phyloP scores from a whole-genome alignment of 352 stramenopile genomes.

The Globisporangium irregulare region DNA sequence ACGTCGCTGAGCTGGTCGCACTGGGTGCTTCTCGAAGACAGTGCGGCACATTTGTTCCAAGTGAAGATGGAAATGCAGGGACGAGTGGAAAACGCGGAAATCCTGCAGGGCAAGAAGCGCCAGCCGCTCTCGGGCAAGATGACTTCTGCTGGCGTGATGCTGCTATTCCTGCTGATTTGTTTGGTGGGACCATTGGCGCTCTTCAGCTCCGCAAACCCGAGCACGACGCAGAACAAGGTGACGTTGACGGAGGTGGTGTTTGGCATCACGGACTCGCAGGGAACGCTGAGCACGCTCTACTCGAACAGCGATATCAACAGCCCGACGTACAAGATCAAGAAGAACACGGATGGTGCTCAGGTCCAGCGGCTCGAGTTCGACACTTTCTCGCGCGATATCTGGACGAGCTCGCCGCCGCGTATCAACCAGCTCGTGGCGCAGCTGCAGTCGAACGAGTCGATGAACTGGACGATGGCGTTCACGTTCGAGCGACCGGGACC shows the following conservation, averaged over 20 bases:
- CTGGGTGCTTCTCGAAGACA: slow-evolving; percentile 85
- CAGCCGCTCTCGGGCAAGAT: slow-evolving; percentile 69
- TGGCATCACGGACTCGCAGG: slow-evolving; percentile 69
- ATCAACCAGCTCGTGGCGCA: slow-evolving; percentile 66
- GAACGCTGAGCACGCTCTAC: slow-evolving; percentile 76
- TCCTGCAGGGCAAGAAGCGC: slow-evolving; percentile 78
- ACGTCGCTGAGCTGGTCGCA: slow-evolving; percentile 79
- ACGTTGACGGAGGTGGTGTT: slow-evolving; percentile 61
- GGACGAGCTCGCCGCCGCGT: slow-evolving; percentile 67
- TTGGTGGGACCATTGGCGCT: slow-evolving; percentile 72
- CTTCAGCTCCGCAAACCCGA: slow-evolving; percentile 87
- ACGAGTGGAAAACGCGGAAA: slow-evolving; percentile 55
- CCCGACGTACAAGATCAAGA: slow-evolving; percentile 56
- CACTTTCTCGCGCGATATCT: slow-evolving; percentile 72
- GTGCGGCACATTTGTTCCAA: slow-evolving; percentile 69
- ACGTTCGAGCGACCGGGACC: slow-evolving; percentile 67
- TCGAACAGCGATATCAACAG: slow-evolving; percentile 74
- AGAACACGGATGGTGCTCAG: slow-evolving; percentile 66
- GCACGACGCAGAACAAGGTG: slow-evolving; percentile 67
- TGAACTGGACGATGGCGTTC: slow-evolving; percentile 76
- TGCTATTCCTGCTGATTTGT: slow-evolving; percentile 75
- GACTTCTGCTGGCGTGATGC: slow-evolving; percentile 69
- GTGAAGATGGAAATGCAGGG: slow-evolving; percentile 81
- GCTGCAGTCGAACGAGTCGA: slow-evolving; percentile 57
- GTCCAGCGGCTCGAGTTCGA: slow-evolving; percentile 81